Evolutionary conservation across 1,284 basidiomycete genomes (phyloP).

Genomic region (Ceraceosorus bombacis): DNA sequence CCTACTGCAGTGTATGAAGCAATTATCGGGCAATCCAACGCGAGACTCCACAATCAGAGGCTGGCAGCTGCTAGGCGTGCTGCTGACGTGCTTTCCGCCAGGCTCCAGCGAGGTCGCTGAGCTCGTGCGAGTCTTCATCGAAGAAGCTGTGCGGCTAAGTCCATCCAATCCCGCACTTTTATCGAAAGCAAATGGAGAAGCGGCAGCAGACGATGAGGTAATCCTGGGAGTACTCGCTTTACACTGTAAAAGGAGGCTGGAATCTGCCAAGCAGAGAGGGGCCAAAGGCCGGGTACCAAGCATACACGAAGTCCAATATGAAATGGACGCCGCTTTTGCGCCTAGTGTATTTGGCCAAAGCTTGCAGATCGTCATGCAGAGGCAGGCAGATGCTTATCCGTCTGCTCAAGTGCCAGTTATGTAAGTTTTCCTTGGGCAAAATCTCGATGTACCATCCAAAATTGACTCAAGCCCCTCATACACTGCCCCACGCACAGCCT

Average conservation of each 20-base stretch:
- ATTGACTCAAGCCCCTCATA: not conserved
- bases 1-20: slow-evolving; percentile 84
- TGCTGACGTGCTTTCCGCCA: slow-evolving; percentile 77
- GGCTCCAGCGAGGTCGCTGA: slow-evolving; percentile 74
- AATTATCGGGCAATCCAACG: slow-evolving; percentile 71
- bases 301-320: slow-evolving; percentile 3
- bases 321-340: slow-evolving; percentile 65
- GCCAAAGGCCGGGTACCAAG: not conserved
- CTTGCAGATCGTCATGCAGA: slow-evolving; percentile 68
- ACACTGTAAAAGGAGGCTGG: not conserved
- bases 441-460: not conserved
- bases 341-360: slow-evolving; percentile 86
- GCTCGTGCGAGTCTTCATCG: slow-evolving; percentile 69
- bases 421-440: not conserved
- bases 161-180: not conserved
- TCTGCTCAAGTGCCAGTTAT: slow-evolving; percentile 73
- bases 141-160: not conserved
- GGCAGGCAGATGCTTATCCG: slow-evolving; percentile 76
- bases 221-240: slow-evolving; percentile 1
- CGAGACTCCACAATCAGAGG: slow-evolving; percentile 76
- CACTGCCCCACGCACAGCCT: slow-evolving; percentile 47
- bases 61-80: slow-evolving; percentile 81
- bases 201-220: not conserved
- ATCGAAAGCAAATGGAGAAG: not conserved
- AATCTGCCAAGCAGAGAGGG: not conserved